Evolutionary conservation across 1,284 basidiomycete species (phyloP), one percentile per base, ranked within the genome.

Genomic region (Microbotryum silenes-acaulis): DNA sequence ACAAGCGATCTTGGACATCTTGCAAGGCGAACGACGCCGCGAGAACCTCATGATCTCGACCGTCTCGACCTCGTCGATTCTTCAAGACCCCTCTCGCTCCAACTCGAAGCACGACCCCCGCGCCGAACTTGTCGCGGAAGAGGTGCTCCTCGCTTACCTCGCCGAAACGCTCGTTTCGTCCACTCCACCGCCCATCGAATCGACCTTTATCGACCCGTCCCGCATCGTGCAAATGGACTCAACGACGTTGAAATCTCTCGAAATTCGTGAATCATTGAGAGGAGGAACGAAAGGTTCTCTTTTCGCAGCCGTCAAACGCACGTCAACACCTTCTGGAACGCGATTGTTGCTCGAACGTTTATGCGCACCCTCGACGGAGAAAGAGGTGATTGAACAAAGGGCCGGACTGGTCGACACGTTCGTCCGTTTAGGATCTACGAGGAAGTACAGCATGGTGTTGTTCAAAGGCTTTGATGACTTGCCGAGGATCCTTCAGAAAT

Each of bases 381-480:
- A 87, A 20, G 60, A 74, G 4, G 83, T 86, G 66, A 92, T 97
- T 70, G 81, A 83, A 68, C 77, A 82, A 4, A 83, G 89, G 1
- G 88, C 91, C 69, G 82, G 83, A 14, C 77, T 93, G 4, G 90
- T 96, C n/a, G 81, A 85, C 6, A 83, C 87, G 64, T 86, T 96
- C 70, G 77, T 82, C 62, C 72, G 79, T 10, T 78, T 85, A 44
- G 80, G 82, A 25, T 82, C 87, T 66, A 79, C 93, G 20, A 81
- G 85, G 51, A 78, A 81, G 25, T 89, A 93, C 71, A 74, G 94
- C 7, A 74, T 80, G 12, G 80, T 80, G 53, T 73, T 78, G 21
- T 75, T 94, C 42, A 79, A 79, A 44, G 79, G 81, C 46, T 75
- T 83, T 2, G 86, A 85, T 62, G 92, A 96, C 74, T 81, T 84